Percentiles rank a stretch among this genome's conserved stretches.
Conservation (phyloP, 2,329 filamentous ascomycete species). For the Septoria petroselini region DNA sequence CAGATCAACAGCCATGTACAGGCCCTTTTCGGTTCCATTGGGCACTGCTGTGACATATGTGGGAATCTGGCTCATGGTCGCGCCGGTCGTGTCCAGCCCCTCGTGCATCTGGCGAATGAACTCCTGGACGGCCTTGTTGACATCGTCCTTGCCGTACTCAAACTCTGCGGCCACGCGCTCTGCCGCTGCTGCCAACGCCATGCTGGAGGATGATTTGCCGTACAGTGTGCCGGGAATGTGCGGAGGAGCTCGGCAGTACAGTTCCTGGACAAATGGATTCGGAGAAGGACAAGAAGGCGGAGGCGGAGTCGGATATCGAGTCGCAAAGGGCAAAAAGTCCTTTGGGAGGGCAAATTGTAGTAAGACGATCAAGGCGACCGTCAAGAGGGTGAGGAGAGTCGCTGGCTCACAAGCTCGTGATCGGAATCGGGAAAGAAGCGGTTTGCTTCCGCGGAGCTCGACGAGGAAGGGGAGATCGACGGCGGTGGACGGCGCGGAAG, state of each 20-base stretch:
- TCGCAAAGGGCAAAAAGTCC: slow-evolving; percentile 12
- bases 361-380: slow-evolving; percentile 17
- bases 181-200: slow-evolving; percentile 64
- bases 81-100: slow-evolving; percentile 72
- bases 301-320: slow-evolving; percentile 19
- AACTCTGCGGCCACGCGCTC: slow-evolving; percentile 80
- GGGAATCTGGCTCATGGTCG: slow-evolving; percentile 89
- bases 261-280: slow-evolving; percentile 38
- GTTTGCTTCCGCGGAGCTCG: slow-evolving; percentile 28
- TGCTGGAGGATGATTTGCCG: slow-evolving; percentile 42
- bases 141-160: slow-evolving; percentile 72
- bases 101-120: slow-evolving; percentile 88
- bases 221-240: slow-evolving; percentile 32
- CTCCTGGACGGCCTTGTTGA: slow-evolving; percentile 77
- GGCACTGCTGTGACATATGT: slow-evolving; percentile 95
- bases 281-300: slow-evolving; percentile 34
- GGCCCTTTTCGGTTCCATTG: slow-evolving; percentile 96
- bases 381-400: slow-evolving; percentile 19
- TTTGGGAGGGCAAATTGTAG: slow-evolving; percentile 18
- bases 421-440: slow-evolving; percentile 16
- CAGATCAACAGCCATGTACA: slow-evolving; percentile 96
- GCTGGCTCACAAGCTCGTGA: slow-evolving; percentile 13
- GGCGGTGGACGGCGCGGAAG: slow-evolving; percentile 3
- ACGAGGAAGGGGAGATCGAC: slow-evolving; percentile 33
- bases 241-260: slow-evolving; percentile 37